These are phyloP conservation scores for Solanum sejunctum DNA, from an alignment of 257 asterid species.

Conservation along the genomic window DNA sequence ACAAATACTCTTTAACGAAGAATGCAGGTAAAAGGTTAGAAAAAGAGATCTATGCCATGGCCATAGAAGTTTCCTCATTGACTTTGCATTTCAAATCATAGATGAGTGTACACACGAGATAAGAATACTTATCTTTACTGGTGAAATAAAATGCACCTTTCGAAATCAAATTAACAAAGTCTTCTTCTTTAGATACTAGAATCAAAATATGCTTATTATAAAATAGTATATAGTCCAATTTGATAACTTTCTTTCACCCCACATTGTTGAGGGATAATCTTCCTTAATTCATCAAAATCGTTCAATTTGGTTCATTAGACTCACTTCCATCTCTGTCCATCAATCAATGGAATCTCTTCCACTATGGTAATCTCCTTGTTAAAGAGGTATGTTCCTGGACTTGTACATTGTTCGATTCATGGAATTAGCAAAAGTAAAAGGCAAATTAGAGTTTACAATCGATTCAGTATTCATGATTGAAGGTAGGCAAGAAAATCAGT, in stretches of 20 bases:
- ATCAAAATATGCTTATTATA: too few relatives aligned
- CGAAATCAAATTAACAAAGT: too few relatives aligned
- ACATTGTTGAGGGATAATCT: not conserved
- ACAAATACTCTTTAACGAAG: not conserved
- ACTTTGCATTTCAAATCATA: not conserved
- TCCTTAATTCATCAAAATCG: not conserved
- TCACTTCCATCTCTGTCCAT: too few relatives aligned
- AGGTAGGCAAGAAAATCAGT: not conserved
- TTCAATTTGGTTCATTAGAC: too few relatives aligned
- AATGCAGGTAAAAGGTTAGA: not conserved
- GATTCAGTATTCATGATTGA: not conserved
- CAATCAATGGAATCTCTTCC: too few relatives aligned
- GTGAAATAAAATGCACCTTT: not conserved
- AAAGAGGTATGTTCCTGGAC: not conserved
- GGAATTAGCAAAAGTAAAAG: not conserved
- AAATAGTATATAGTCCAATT: not conserved
- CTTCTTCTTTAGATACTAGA: too few relatives aligned
- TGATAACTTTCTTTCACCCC: not conserved
- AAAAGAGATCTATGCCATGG: not conserved
- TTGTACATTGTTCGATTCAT: not conserved
- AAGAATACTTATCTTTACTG: not conserved
- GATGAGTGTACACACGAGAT: not conserved
- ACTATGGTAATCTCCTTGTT: too few relatives aligned
- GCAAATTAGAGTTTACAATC: too few relatives aligned
- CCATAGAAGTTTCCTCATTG: not conserved